These are phyloP conservation scores for Kregervanrija fluxuum DNA, from an alignment of 805 yeast genomes.

Conservation along the genomic window DNA sequence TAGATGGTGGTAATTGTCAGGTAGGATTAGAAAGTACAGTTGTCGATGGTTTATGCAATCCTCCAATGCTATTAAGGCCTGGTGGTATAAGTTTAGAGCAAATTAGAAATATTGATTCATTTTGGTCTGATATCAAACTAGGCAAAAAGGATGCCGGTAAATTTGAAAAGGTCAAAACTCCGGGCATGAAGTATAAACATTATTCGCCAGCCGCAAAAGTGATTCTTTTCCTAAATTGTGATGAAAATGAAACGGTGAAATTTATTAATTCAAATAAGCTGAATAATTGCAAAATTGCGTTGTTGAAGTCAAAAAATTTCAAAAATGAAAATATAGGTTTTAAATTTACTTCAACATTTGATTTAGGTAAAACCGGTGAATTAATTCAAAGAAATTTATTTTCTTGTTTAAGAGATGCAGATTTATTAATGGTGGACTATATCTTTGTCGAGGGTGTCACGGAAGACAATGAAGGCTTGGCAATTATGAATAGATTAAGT, in stretches of 20 bases:
- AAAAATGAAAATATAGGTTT: conserved; percentile 10
- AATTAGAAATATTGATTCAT: conserved; percentile 47
- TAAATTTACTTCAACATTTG: conserved; percentile 4
- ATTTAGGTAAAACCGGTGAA: conserved; percentile 39
- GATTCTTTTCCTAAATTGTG: conserved; percentile 48
- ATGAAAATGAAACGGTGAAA: conserved; percentile 7
- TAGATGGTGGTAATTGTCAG: conserved; percentile 85
- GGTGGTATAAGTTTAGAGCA: conserved; percentile 88
- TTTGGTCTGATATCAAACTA: conserved; percentile 57
- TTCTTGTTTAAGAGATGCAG: conserved; percentile 65
- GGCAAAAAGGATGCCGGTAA: conserved; percentile 62
- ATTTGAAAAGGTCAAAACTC: conserved; percentile 73
- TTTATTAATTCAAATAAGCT: conserved; percentile 6
- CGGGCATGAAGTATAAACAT: conserved; percentile 97
- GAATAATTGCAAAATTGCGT: conserved; percentile 37
- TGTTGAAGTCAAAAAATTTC: conserved; percentile 39
- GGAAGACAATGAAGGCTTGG: conserved; percentile 76
- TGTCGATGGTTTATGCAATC: conserved; percentile 76
- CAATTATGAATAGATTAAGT: conserved; percentile 84
- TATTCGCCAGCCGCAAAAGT: conserved; percentile 90
- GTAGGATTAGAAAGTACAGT: conserved; percentile 96
- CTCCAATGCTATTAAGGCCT: conserved; percentile 87
- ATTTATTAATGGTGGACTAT: conserved; percentile 49
- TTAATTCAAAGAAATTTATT: conserved; percentile 76
- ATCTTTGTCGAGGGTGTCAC: conserved; percentile 82